These are phyloP conservation scores for Leccinum variicolor DNA, from an alignment of 768 basidiomycete genomes.

Conservation along the genomic window DNA sequence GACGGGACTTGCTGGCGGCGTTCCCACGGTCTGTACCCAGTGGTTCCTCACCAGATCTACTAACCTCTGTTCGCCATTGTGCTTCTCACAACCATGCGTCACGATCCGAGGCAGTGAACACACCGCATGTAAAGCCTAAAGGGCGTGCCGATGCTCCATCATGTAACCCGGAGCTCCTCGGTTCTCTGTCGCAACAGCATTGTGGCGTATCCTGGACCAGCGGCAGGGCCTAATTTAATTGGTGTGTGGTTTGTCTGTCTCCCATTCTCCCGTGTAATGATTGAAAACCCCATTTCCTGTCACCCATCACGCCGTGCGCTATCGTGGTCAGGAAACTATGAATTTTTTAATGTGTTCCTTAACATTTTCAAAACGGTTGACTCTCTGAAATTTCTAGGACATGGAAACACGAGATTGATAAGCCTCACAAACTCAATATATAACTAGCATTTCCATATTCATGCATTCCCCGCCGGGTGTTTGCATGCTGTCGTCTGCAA, in stretches of 20 bases:
- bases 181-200: too few relatives aligned
- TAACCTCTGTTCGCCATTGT: too few relatives aligned
- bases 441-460: conserved; percentile 3
- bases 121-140: too few relatives aligned
- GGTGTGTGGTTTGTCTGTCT: background rate
- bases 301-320: background rate
- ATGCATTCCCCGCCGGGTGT: background rate
- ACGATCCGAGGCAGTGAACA: too few relatives aligned
- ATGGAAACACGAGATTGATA: background rate
- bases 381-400: background rate
- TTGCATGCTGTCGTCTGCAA: background rate
- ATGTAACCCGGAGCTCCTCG: too few relatives aligned
- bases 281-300: background rate
- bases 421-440: background rate
- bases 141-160: too few relatives aligned
- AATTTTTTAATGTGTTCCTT: background rate
- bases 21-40: too few relatives aligned
- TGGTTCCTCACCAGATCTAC: too few relatives aligned
- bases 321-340: background rate
- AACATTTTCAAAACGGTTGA: background rate
- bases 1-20: too few relatives aligned
- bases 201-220: too few relatives aligned
- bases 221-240: too few relatives aligned
- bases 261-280: background rate
- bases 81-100: too few relatives aligned